Evolutionary conservation across 2,329 filamentous ascomycete species (phyloP), one percentile per base, ranked within the genome.

Genomic region (Fusarium falciforme): DNA sequence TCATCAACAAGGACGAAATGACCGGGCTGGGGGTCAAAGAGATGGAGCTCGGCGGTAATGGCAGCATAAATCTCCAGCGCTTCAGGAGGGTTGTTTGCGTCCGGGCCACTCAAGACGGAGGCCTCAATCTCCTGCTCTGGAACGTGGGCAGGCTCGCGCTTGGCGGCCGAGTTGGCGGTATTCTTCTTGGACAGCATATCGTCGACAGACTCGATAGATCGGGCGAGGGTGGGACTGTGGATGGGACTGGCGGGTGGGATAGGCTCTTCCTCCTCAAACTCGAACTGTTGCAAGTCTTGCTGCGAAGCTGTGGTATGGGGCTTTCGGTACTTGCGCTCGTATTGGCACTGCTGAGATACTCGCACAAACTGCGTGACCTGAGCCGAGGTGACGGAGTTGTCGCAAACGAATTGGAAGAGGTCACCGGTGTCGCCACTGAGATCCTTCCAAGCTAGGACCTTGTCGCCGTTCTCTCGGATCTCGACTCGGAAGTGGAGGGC

Each of bases 361-460:
- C 93, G 88, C 79, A 96, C 91, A 82, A 99, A 98, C 17, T 92
- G 90, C 54, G 92, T 88, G 27, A 96, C 92, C 77, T 95, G 93
- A 57, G 91, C 88, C 4, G 91, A 85, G 31, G 91, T 87, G 47
- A 93, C 90, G 14, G 92, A 91, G 42, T 87, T 82, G 84, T 98
- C 96, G 85, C 95, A 98, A 73, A 99, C 93, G 81, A 98, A 99
- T 83, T 99, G 96, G 88, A 94, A 99, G n/a, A 98, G 89, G 83
- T 99, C 96, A 63, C 95, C 96, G 35, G 91, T 89, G 86, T 99
- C 96, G 66, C 96, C 96, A 78, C 95, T 98, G 70, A 98, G 85
- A 80, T 99, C 96, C 76, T 93, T 92, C 96, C 96, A 99, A 68
- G 96, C 96, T 73, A 99, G 89, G 10, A 98, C 92, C 79, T 93